Conservation (phyloP, 495 filamentous ascomycete genomes). For the Diplogelasinospora grovesii region DNA sequence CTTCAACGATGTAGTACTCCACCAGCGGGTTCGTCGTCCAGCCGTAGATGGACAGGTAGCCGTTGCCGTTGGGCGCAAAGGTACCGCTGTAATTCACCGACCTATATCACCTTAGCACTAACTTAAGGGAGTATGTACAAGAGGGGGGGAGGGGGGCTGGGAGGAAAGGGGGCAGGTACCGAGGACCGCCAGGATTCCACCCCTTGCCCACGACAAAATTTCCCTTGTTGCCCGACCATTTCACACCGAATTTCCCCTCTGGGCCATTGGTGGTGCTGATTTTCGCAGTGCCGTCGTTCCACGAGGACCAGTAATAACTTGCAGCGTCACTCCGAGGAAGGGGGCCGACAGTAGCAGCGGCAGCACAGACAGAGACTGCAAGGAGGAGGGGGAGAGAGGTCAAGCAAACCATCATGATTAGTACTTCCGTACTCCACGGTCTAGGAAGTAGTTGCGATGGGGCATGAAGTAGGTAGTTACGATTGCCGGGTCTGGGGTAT, state of each 20-base stretch:
- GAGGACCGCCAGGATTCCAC: constrained; percentile 47
- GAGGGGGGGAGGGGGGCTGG: too few species aligned
- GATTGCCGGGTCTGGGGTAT: too few species aligned
- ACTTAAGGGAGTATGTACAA: neutral
- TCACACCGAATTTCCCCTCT: constrained; percentile 50
- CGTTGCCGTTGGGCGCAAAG: constrained; percentile 21
- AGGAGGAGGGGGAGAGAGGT: neutral
- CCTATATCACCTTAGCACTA: too few species aligned
- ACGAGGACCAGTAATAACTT: constrained; percentile 57
- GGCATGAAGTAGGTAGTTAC: too few species aligned
- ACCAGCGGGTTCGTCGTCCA: constrained; percentile 57
- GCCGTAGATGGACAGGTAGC: constrained; percentile 45
- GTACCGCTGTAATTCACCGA: constrained; percentile 15
- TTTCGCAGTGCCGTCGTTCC: constrained; percentile 52
- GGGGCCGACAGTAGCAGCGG: neutral
- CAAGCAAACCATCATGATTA: neutral
- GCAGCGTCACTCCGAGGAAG: constrained; percentile 20
- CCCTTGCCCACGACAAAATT: constrained; percentile 64
- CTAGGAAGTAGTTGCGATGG: too few species aligned
- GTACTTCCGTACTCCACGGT: too few species aligned
- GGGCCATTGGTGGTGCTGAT: constrained; percentile 55
- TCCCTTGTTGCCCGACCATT: constrained; percentile 48
- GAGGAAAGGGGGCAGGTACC: too few species aligned
- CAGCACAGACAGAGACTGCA: neutral
- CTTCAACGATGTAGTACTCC: constrained; percentile 61